Base-by-base conservation (phyloP, 768 basidiomycete genomes). In the Lanmaoa rubissima region DNA sequence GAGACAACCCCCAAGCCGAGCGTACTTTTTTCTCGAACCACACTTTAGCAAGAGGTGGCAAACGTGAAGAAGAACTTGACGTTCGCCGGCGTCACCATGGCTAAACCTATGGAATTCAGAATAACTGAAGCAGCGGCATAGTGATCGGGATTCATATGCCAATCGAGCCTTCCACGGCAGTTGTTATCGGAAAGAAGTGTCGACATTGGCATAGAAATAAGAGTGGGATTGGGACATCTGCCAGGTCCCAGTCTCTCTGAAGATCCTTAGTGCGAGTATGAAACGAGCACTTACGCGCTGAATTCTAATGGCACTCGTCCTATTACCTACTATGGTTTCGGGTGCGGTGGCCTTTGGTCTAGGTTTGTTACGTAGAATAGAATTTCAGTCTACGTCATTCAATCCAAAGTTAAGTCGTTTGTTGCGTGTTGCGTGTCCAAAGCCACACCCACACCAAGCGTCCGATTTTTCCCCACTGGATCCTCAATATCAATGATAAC, bases 51-150 rank as follows among this genome's bases (percentile, higher is more conserved):
- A 28, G 40, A 19, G 32, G 43, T 1, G 21, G 21, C 21, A n/a
- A 55, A 14, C 2, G 13, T 7, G 41, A 36, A 28, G 26, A 39
- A 17, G 28, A n/a, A 41, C 7, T 35, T 26, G 60, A 21, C 16
- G 11, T 34, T 41, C 0, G 12, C 43, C n/a, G 48, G 36, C 17
- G 41, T 36, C 46, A n/a, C 46, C 6, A 24, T 40, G 35, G 26
- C 40, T 4, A 10, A 39, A 36, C 38, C 13, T 19, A 47, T 63
- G 64, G 64, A 66, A 64, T 66, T 50, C 64, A 53, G 11, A 21
- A 31, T 24, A 17, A 60, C n/a, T n/a, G 28, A 21, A 32, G 28
- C 38, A 17, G 28, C 12, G 28, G 48, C 21, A 40, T 32, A 19
- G 13, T 32, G 9, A 40, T 51, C 38, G 38, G 35, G 19, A 54